Evolutionary conservation across 1,284 basidiomycete genomes (phyloP), one percentile per base, ranked within the genome.

Genomic region (Ustilago shanxiensis): DNA sequence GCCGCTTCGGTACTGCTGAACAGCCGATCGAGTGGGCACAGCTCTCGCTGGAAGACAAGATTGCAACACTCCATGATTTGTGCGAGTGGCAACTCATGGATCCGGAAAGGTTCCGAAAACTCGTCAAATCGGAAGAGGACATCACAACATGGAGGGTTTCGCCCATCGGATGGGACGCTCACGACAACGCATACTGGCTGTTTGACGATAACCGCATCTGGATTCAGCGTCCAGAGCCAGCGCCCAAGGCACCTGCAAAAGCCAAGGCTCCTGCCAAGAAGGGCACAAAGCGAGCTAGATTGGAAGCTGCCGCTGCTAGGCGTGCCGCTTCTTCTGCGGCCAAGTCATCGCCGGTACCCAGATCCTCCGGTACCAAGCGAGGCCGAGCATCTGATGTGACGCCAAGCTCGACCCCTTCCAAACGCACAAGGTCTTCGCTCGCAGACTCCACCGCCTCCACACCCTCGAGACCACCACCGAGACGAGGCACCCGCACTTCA

Each of bases 201-300:
- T 93, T 95, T 79, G 93, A 94, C 90, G 84, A 90, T 68, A 92
- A 95, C 81, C 92, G 94, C 20, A 89, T 95, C 20, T 96, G 94
- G 94, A 90, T 95, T 45, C 94, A 95, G 26, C 87, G 88, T 37
- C 89, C 86, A 1, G 85, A 86, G 11, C 87, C 85, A 11, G 53
- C 77, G 9, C 85, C 83, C 4, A 80, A 77, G 53, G 52, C 66
- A 10, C 26, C 56, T 13, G 57, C 50, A 35, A 77, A 79, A 44
- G 24, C 47, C 22, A 26, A 49, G n/a, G 55, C 71, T 13, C 77
- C 84, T 7, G 52, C 69, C 28, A 83, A 79, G 56, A 75, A 77
- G 50, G 65, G 79, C 44, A 58, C 82, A 1, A 76, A 72, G 65
- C 66, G 65, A 1, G 61, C 68, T 26, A 56, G 66, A 16, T 24